These are phyloP conservation scores for Excoecaria agallocha DNA, from an alignment of 345 rosid genomes.

Conservation along the genomic window DNA sequence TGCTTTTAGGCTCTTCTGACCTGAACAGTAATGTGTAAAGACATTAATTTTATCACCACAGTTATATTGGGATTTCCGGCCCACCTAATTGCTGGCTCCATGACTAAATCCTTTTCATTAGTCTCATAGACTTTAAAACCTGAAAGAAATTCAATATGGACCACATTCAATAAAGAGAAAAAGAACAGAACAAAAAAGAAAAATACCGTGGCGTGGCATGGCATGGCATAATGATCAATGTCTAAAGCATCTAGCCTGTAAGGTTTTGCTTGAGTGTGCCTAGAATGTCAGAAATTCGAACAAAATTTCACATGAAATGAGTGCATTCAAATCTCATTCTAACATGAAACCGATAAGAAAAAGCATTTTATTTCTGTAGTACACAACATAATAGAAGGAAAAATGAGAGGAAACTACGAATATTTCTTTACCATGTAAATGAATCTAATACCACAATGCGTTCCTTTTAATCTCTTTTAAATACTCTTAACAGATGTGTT, in stretches of 20 bases:
- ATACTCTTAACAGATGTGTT: background rate
- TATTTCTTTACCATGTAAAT: background rate
- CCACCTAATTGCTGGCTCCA: conserved; percentile 74
- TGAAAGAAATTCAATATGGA: conserved; percentile 22
- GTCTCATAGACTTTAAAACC: conserved; percentile 68
- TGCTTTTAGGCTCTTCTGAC: conserved; percentile 33
- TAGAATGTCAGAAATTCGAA: background rate
- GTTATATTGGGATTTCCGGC: conserved; percentile 77
- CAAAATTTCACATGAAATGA: background rate
- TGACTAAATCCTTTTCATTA: conserved; percentile 60
- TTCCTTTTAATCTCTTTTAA: background rate
- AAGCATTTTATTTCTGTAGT: background rate
- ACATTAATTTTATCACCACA: conserved; percentile 52
- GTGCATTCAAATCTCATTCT: background rate
- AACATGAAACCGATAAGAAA: background rate
- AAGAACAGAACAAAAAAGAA: background rate
- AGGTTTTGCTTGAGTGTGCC: background rate
- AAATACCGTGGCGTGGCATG: background rate
- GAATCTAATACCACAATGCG: background rate
- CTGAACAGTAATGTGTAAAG: conserved; percentile 55
- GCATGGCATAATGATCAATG: background rate
- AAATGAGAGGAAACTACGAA: background rate
- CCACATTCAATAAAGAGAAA: background rate
- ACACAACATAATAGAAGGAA: background rate
- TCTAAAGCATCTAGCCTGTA: background rate